Evolutionary conservation across 2,329 filamentous ascomycete species (phyloP), one percentile per base, ranked within the genome.

Genomic region (Penicillium sp.): DNA sequence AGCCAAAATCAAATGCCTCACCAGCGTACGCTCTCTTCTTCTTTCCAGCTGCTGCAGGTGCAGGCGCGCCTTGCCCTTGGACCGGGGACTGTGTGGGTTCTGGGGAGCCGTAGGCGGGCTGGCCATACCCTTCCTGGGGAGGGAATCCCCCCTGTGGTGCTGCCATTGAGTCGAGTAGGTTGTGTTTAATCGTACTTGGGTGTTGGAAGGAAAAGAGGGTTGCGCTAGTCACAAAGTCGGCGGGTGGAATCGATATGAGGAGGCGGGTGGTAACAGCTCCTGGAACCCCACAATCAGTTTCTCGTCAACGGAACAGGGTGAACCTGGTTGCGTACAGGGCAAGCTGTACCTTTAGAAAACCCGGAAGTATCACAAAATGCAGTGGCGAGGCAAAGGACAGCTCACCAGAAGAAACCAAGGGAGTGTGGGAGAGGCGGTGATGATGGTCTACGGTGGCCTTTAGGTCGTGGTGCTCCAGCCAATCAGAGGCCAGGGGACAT

Each of bases 11-110:
- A 70, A 95, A 98, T 40, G 91, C 91, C 70, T 94, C 87, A 50
- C 88, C 88, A 48, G 93, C 93, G 75, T 97, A 97, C 50, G 87
- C 85, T 76, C 89, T 81, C 80, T 95, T 95, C 81, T 95, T 96
- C 76, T 62, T 68, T 38, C 68, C 70, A 49, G 70, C 60, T 38
- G 68, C 61, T 33, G 35, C 44, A 17, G 67, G 66, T 43, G 59
- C 57, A 48, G 66, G 56, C 37, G 61, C 56, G 31, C 59, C 68
- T 47, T 65, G 60, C 43, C 57, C 63, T 34, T 66, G 57, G 45
- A 54, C 61, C 37, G 61, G 56, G 35, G 65, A 64, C 54, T 65
- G 63, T 41, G 64, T 64, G 57, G 67, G 70, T 64, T 64, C 62
- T 46, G 68, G 64, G 43, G 70, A 67, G 52, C 69, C 66, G 54